phyloP scores from a whole-genome alignment of 305 asterid genomes.

The Solanum chacoense region DNA sequence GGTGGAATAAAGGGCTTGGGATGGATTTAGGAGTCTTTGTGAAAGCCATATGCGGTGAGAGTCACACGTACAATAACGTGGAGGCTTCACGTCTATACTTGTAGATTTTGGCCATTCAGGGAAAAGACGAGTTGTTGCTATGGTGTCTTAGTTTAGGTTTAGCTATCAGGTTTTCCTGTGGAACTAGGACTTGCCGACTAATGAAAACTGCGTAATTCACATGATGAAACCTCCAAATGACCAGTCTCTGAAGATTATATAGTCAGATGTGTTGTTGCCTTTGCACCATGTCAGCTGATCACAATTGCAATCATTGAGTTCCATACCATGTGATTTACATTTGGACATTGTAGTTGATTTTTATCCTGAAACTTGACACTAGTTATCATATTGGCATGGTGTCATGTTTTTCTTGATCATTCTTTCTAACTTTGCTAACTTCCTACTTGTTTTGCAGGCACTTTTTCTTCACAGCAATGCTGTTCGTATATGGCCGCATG shows the following conservation, averaged over 20 bases:
- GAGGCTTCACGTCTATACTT: not conserved
- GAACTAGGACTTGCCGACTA: not conserved
- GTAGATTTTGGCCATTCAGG: not conserved
- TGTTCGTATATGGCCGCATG: constrained; percentile 88
- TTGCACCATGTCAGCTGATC: not conserved
- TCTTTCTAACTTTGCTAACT: constrained; percentile 6
- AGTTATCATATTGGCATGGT: not conserved
- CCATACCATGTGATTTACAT: not conserved
- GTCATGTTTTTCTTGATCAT: not conserved
- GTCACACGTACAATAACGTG: not conserved
- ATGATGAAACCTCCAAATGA: not conserved
- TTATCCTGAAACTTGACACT: not conserved
- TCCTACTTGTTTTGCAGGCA: constrained; percentile 43
- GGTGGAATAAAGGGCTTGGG: not conserved
- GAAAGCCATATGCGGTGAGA: not conserved
- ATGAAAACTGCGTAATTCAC: not conserved
- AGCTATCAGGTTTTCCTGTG: not conserved
- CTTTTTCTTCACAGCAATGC: constrained; percentile 95
- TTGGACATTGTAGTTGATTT: not conserved
- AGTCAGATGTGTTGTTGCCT: not conserved
- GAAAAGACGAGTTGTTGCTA: not conserved
- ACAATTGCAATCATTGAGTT: not conserved
- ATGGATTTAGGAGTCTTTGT: not conserved
- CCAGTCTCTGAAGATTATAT: not conserved
- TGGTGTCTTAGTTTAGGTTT: not conserved